Conservation (phyloP, 345 rosid species). For the Brassica napus region Da-Ae NC_063447.1:55144001-55144500, state of each 20-base stretch:
- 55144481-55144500: conserved; percentile 74
- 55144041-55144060: conserved; percentile 13
- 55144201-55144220: conserved; percentile 63
- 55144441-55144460: not conserved
- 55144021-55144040: not conserved
- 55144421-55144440: conserved; percentile 11
- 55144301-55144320: conserved; percentile 14
- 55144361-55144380: conserved; percentile 51
- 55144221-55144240: conserved; percentile 47
- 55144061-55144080: not conserved
- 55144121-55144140: not conserved
- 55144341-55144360: conserved; percentile 78
- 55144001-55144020: not conserved
- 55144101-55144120: not conserved
- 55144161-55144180: conserved; percentile 93
- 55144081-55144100: not conserved
- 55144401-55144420: conserved; percentile 4
- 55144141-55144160: conserved; percentile 33
- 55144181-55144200: conserved; percentile 67
- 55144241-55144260: conserved; percentile 52
- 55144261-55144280: not conserved
- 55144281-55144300: not conserved
- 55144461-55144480: conserved; percentile 44
- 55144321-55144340: conserved; percentile 83
- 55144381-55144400: not conserved